Percentiles rank a stretch among this genome's conserved stretches.
Conservation (phyloP, 371 early-diverging fungal genomes). For the Phascolomyces articulosus region DNA sequence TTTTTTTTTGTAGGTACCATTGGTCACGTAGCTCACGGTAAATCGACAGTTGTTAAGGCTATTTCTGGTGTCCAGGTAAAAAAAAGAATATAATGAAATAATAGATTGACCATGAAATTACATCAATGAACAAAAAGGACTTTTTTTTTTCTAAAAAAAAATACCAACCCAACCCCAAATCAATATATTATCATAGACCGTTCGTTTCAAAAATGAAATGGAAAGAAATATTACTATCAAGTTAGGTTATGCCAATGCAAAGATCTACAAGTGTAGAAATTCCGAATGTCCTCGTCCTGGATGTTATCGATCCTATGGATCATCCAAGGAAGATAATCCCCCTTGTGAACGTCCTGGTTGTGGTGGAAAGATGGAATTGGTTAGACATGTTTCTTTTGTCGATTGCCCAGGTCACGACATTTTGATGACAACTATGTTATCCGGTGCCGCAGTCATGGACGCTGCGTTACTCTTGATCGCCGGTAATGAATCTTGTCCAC, state of each 20-base stretch:
- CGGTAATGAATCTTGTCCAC: constrained; percentile 99
- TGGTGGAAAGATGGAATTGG: constrained; percentile 83
- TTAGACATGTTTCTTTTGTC: constrained; percentile 99
- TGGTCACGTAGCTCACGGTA: constrained; percentile 99
- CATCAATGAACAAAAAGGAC: too few species aligned
- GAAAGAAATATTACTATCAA: constrained; percentile 99
- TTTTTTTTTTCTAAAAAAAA: too few species aligned
- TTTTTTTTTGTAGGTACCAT: constrained; percentile 83
- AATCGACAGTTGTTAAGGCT: constrained; percentile 99
- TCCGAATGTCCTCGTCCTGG: constrained; percentile 95
- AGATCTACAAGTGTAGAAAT: constrained; percentile 97
- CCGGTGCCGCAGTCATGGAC: constrained; percentile 99
- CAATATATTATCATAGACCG: constrained; percentile 69
- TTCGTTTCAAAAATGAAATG: constrained; percentile 99
- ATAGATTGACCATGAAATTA: too few species aligned
- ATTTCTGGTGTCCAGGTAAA: constrained; percentile 97
- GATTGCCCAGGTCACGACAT: constrained; percentile 99
- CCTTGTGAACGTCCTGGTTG: constrained; percentile 94
- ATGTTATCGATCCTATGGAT: constrained; percentile 91
- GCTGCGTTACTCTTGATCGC: constrained; percentile 99
- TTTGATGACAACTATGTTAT: constrained; percentile 99
- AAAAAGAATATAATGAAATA: not conserved
- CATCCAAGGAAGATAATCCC: constrained; percentile 86
- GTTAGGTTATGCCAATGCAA: constrained; percentile 99
- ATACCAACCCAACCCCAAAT: not conserved